phyloP scores from a whole-genome alignment of 2,329 filamentous ascomycete genomes.

The Verticillium albo-atrum region DNA sequence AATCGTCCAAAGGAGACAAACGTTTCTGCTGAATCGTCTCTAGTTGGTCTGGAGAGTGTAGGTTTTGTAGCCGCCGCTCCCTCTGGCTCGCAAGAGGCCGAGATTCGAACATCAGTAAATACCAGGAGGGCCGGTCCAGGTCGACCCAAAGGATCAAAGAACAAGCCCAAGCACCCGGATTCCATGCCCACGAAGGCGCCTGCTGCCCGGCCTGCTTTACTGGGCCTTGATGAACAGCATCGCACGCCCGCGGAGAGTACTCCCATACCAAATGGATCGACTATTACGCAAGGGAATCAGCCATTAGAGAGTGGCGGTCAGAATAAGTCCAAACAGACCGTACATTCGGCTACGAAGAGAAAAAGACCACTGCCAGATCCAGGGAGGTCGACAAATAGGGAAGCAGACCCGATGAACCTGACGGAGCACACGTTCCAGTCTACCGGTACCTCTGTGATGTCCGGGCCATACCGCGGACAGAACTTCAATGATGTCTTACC shows the following conservation, averaged over 20 bases:
- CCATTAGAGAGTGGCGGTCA: too few relatives aligned
- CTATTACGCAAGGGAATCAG: too few relatives aligned
- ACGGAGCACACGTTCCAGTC: neutral
- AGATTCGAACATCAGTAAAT: neutral
- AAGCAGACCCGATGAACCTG: neutral
- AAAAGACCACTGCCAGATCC: neutral
- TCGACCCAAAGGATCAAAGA: slow-evolving; percentile 39
- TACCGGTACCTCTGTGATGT: neutral
- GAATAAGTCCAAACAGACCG: too few relatives aligned
- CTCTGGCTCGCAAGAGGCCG: neutral
- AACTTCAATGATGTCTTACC: neutral
- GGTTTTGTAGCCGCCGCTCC: neutral
- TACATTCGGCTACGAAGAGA: neutral
- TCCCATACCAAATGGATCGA: too few relatives aligned
- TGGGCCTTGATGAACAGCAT: too few relatives aligned
- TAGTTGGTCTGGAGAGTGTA: neutral
- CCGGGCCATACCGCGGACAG: neutral
- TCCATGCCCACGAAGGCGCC: too few relatives aligned
- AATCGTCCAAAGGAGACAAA: slow-evolving; percentile 36
- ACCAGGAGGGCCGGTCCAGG: slow-evolving; percentile 15
- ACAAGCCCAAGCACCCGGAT: neutral
- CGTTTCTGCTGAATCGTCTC: neutral
- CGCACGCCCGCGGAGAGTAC: too few relatives aligned
- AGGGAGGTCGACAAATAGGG: neutral
- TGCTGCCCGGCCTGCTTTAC: too few relatives aligned